These are phyloP conservation scores for Lobosporangium transversale DNA, from an alignment of 192 early-diverging fungal species.

Conservation along the genomic window DNA sequence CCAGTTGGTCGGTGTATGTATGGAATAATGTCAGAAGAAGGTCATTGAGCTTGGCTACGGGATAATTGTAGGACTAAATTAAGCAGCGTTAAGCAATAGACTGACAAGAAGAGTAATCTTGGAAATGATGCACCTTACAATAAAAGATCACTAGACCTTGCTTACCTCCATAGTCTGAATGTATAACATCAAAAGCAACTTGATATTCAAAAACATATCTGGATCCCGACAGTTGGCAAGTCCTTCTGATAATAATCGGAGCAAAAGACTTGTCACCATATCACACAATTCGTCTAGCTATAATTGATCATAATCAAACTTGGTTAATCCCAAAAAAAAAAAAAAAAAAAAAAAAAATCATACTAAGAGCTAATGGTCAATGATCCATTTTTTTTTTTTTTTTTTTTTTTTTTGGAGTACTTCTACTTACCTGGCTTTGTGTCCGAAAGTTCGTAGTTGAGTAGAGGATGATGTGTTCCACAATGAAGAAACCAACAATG, in stretches of 20 bases:
- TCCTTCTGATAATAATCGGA: conserved; percentile 78
- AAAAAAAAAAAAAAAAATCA: background rate
- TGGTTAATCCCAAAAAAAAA: too few relatives aligned
- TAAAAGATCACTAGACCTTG: too few relatives aligned
- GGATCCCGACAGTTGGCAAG: conserved; percentile 84
- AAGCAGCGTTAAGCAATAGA: background rate
- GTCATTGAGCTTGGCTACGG: conserved; percentile 73
- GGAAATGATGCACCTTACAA: too few relatives aligned
- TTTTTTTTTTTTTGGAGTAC: background rate
- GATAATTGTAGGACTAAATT: conserved; percentile 76
- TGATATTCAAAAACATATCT: conserved; percentile 81
- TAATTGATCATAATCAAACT: too few relatives aligned
- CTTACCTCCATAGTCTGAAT: conserved; percentile 91
- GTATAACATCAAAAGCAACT: conserved; percentile 82
- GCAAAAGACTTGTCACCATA: conserved; percentile 81
- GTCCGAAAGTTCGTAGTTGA: conserved; percentile 92
- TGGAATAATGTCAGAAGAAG: conserved; percentile 82
- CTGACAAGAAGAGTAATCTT: too few relatives aligned
- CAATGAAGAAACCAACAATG: conserved; percentile 95
- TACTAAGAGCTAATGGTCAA: too few relatives aligned
- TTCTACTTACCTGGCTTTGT: conserved; percentile 63
- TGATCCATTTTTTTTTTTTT: background rate
- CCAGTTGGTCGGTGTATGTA: conserved; percentile 81
- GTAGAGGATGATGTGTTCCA: conserved; percentile 89
- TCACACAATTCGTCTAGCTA: conserved; percentile 94